Conservation (phyloP, 371 early-diverging fungal genomes). For the Globomyces sp. region DNA sequence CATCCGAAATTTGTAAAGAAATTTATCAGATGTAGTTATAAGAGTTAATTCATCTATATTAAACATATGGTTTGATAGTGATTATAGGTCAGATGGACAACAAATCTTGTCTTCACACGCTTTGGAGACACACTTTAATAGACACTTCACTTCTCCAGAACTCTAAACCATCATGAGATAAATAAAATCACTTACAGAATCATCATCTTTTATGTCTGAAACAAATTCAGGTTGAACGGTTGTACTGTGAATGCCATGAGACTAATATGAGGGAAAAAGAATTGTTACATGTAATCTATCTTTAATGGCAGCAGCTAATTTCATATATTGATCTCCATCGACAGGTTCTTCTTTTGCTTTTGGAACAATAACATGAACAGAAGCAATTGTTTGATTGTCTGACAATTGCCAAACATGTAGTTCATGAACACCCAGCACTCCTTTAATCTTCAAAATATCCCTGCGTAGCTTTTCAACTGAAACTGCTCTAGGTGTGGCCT, state of each 20-base stretch:
- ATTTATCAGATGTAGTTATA: too few species aligned
- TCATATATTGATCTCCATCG: slow-evolving; percentile 39
- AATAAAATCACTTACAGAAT: too few species aligned
- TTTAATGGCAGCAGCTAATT: slow-evolving; percentile 67
- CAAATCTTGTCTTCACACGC: too few species aligned
- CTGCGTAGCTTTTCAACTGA: slow-evolving; percentile 61
- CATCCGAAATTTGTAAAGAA: too few species aligned
- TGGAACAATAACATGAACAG: slow-evolving; percentile 74
- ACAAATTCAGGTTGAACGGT: slow-evolving; percentile 91
- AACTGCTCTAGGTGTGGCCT: slow-evolving; percentile 77
- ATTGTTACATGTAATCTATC: slow-evolving; percentile 58
- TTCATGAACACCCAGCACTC: slow-evolving; percentile 75
- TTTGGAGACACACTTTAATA: too few species aligned
- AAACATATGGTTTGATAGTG: too few species aligned
- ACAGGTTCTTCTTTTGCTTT: slow-evolving; percentile 35
- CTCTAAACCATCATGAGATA: too few species aligned
- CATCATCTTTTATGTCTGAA: too few species aligned
- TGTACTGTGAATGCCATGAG: slow-evolving; percentile 78
- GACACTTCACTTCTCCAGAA: too few species aligned
- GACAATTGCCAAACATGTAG: slow-evolving; percentile 94
- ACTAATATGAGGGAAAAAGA: slow-evolving; percentile 1
- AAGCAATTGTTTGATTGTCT: slow-evolving; percentile 78
- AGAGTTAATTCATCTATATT: too few species aligned
- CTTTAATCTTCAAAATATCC: slow-evolving; percentile 45
- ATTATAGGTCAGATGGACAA: too few species aligned